These are phyloP conservation scores for Escallonia herrerae DNA, from an alignment of 129 eudicot species.

Conservation along the genomic window DNA sequence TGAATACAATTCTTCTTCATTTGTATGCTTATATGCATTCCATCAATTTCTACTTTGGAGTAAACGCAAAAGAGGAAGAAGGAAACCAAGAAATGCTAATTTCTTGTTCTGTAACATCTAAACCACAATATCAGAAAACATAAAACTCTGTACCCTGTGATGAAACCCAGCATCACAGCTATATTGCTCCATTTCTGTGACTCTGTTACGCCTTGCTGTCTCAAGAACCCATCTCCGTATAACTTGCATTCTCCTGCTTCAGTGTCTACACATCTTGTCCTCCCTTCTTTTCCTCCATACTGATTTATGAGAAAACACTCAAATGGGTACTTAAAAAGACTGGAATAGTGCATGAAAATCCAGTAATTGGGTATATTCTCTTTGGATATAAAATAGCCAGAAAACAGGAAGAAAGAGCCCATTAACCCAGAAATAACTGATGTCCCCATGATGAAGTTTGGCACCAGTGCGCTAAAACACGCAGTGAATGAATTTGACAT, in stretches of 20 bases:
- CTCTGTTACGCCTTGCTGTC: conserved; percentile 54
- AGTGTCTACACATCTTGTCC: conserved; percentile 46
- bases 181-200: conserved; percentile 81
- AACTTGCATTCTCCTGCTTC: conserved; percentile 49
- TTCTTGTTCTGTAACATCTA: conserved; percentile 63
- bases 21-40: not conserved
- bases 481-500: conserved; percentile 87
- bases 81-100: conserved; percentile 19
- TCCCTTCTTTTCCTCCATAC: conserved; percentile 69
- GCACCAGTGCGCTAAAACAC: conserved; percentile 85
- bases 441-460: conserved; percentile 89
- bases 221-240: conserved; percentile 64
- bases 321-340: conserved; percentile 90
- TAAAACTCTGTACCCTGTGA: conserved; percentile 67
- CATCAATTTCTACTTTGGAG: not conserved
- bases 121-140: conserved; percentile 71
- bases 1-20: not conserved
- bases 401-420: conserved; percentile 91
- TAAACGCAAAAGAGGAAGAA: not conserved
- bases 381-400: conserved; percentile 82
- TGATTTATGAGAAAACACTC: conserved; percentile 89
- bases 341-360: conserved; percentile 88
- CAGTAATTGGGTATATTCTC: conserved; percentile 78
- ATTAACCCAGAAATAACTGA: conserved; percentile 80
- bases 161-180: conserved; percentile 72